Percentiles rank a stretch among this genome's conserved stretches.
These are phyloP conservation scores for Volvariella surrecta DNA, from an alignment of 1,284 basidiomycete species.

Conservation along the genomic window DNA sequence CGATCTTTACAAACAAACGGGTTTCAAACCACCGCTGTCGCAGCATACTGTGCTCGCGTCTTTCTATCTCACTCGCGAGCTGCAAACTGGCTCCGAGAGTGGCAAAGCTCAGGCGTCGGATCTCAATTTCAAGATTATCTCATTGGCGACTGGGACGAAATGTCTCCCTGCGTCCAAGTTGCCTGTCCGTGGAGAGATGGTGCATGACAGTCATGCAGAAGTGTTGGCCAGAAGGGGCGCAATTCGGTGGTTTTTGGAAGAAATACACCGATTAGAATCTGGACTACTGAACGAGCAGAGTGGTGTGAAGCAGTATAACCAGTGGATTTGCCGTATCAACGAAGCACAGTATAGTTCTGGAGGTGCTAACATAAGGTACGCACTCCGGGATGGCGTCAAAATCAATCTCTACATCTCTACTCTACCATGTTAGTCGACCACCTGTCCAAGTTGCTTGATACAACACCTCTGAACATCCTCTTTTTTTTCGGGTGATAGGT, in stretches of 20 bases:
- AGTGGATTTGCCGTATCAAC: conserved; percentile 32
- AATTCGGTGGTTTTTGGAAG: conserved; percentile 73
- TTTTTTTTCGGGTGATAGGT: conserved; percentile 34
- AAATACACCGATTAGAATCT: conserved; percentile 34
- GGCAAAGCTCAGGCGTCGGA: background rate
- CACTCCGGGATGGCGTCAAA: conserved; percentile 39
- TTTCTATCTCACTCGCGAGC: conserved; percentile 34
- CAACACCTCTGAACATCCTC: background rate
- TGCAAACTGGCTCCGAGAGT: background rate
- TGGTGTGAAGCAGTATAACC: conserved; percentile 20
- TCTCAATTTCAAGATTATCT: conserved; percentile 41
- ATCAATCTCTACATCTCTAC: conserved; percentile 82
- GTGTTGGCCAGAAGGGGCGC: conserved; percentile 78
- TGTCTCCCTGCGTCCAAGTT: conserved; percentile 66
- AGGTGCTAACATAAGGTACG: conserved; percentile 31
- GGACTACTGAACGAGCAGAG: conserved; percentile 9
- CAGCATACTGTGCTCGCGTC: conserved; percentile 58
- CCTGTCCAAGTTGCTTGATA: conserved; percentile 2
- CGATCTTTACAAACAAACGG: conserved; percentile 33
- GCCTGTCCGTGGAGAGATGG: conserved; percentile 64
- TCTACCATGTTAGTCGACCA: conserved; percentile 68
- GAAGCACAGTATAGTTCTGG: conserved; percentile 1
- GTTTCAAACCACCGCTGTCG: conserved; percentile 36
- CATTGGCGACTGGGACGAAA: conserved; percentile 81
- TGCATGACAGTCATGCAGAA: conserved; percentile 92